Percentiles rank a stretch among this genome's conserved stretches.
Evolutionary conservation across 164 flowering plant genomes (phyloP).

Genomic region (Vitis amurensis): DNA sequence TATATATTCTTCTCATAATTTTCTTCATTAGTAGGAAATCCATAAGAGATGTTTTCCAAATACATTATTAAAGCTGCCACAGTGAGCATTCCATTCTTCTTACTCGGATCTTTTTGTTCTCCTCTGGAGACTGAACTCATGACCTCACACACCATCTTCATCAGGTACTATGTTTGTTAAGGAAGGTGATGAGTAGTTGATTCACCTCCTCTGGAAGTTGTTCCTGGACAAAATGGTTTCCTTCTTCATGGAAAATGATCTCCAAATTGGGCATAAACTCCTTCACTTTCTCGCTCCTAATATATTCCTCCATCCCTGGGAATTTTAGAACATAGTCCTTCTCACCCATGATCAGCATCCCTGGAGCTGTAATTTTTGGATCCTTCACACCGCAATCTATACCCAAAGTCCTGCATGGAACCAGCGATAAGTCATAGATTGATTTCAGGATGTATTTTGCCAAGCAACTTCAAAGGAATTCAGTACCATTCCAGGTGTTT

Average conservation of each 20-base stretch:
- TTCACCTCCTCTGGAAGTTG: conserved; percentile 50
- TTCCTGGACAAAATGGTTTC: conserved; percentile 53
- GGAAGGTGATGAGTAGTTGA: conserved; percentile 33
- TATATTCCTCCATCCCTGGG: conserved; percentile 47
- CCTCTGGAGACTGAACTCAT: too few relatives aligned
- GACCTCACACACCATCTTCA: too few relatives aligned
- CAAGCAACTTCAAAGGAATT: too few relatives aligned
- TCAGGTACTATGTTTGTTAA: conserved; percentile 13
- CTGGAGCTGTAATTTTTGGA: conserved; percentile 35
- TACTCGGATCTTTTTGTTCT: too few relatives aligned
- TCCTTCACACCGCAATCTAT: conserved; percentile 3
- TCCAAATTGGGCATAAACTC: conserved; percentile 47
- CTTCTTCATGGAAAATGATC: conserved; percentile 34
- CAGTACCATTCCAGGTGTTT: too few relatives aligned
- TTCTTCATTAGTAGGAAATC: too few relatives aligned
- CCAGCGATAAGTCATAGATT: too few relatives aligned
- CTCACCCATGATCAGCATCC: conserved; percentile 43
- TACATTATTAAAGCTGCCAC: not conserved
- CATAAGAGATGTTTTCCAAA: too few relatives aligned
- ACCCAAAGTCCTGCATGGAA: not conserved
- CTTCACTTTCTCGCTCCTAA: conserved; percentile 34
- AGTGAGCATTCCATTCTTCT: not conserved
- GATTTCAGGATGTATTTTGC: not conserved
- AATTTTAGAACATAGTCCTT: conserved; percentile 47
- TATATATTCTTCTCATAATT: too few relatives aligned